Evolutionary conservation across 805 yeast genomes (phyloP).

Genomic region (Lipomyces mesembrius): DNA sequence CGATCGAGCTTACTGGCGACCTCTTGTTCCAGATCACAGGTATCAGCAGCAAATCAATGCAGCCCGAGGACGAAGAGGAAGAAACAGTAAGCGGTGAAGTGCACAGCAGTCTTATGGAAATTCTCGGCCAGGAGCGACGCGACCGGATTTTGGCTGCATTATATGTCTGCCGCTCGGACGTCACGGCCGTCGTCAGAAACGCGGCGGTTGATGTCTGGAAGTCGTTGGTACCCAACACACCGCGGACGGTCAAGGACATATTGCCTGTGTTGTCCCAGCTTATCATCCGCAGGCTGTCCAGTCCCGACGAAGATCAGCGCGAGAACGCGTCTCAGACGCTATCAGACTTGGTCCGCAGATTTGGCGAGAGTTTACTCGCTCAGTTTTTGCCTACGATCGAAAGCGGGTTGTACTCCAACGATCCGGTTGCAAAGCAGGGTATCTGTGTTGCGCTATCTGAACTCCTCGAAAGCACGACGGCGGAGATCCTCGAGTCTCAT

Average conservation of each 20-base stretch:
- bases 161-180: conserved; percentile 92
- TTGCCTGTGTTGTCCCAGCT: conserved; percentile 79
- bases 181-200: conserved; percentile 81
- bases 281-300: conserved; percentile 81
- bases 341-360: conserved; percentile 93
- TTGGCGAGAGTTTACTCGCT: conserved; percentile 83
- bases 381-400: conserved; percentile 85
- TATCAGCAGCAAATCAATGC: conserved; percentile 61
- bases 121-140: conserved; percentile 85
- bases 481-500: conserved; percentile 63
- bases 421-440: conserved; percentile 91
- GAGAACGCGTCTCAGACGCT: conserved; percentile 89
- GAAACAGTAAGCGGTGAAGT: conserved; percentile 51
- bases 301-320: conserved; percentile 77
- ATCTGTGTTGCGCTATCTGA: conserved; percentile 92
- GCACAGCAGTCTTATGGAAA: conserved; percentile 68
- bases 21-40: conserved; percentile 93
- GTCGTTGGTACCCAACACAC: conserved; percentile 93
- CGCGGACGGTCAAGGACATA: conserved; percentile 90
- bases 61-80: conserved; percentile 53
- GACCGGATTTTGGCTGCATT: conserved; percentile 83
- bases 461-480: conserved; percentile 70
- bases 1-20: conserved; percentile 95
- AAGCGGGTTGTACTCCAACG: conserved; percentile 60
- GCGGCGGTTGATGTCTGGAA: conserved; percentile 96